Conservation (phyloP, 257 asterid species). For the Nicotiana paniculata region DNA sequence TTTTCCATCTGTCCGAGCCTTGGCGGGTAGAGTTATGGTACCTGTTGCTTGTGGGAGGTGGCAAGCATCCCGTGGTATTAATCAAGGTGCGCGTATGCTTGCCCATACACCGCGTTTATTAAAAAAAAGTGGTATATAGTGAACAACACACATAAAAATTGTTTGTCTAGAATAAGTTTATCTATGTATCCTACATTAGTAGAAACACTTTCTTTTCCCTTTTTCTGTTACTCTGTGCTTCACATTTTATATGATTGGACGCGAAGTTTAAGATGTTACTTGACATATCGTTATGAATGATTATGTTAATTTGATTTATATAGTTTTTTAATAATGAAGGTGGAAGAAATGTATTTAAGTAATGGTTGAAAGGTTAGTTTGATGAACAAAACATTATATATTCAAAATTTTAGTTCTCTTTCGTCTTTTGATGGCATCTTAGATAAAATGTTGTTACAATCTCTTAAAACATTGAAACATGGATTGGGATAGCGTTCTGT, state of each 20-base stretch:
- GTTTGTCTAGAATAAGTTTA: not conserved
- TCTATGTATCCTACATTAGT: not conserved
- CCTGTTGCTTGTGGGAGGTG: not conserved
- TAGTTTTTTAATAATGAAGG: not conserved
- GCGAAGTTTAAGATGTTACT: not conserved
- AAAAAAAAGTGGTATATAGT: not conserved
- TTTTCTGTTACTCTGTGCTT: not conserved
- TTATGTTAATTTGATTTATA: not conserved
- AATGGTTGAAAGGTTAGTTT: not conserved
- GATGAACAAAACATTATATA: not conserved
- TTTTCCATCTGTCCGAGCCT: not conserved
- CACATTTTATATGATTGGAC: not conserved
- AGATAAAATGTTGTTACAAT: not conserved
- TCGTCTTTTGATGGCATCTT: not conserved
- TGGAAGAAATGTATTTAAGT: not conserved
- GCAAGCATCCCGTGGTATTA: not conserved
- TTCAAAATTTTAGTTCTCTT: not conserved
- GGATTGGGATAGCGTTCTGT: not conserved
- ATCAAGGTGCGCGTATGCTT: not conserved
- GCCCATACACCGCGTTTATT: not conserved
- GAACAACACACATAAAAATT: not conserved
- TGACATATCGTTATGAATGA: not conserved
- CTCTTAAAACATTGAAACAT: not conserved
- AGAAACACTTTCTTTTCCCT: not conserved
- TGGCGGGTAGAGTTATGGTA: not conserved